Percentiles rank a stretch among this genome's conserved stretches.
Conservation (phyloP, 202 grass and related monocot species). For the Dendrocalamus latiflorus region DNA sequence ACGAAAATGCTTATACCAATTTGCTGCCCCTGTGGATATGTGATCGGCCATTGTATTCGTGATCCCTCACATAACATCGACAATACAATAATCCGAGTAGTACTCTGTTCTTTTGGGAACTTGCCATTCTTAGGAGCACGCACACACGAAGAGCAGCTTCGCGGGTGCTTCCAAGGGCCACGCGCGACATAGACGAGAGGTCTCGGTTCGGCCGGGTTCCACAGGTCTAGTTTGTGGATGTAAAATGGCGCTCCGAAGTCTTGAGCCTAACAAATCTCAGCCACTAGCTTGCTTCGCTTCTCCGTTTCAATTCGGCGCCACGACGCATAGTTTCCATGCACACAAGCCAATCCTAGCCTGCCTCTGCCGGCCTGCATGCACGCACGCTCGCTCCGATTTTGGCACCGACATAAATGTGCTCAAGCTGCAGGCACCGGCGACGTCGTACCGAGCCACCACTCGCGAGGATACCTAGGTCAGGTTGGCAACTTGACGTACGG, state of each 20-base stretch:
- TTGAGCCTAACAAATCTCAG: conserved; percentile 20
- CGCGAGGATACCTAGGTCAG: no score
- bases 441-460: no score
- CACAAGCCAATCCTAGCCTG: conserved; percentile 8
- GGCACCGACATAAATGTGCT: conserved; percentile 10
- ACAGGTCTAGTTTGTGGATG: no score
- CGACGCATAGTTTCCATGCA: no score
- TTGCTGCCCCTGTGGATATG: no score
- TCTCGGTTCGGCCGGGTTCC: conserved; percentile 34
- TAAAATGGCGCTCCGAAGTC: conserved; percentile 23
- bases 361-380: not conserved
- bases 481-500: no score
- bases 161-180: not conserved
- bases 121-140: not conserved
- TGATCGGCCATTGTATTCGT: not conserved
- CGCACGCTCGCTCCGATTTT: not conserved
- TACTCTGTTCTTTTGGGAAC: not conserved
- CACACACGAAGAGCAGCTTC: not conserved
- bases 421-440: not conserved
- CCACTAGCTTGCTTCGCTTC: not conserved
- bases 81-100: not conserved
- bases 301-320: not conserved
- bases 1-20: not conserved
- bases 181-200: not conserved
- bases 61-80: not conserved